These are phyloP conservation scores for Paramecium pentaurelia DNA, from an alignment of 73 alveolate genomes.

Conservation along the genomic window DNA sequence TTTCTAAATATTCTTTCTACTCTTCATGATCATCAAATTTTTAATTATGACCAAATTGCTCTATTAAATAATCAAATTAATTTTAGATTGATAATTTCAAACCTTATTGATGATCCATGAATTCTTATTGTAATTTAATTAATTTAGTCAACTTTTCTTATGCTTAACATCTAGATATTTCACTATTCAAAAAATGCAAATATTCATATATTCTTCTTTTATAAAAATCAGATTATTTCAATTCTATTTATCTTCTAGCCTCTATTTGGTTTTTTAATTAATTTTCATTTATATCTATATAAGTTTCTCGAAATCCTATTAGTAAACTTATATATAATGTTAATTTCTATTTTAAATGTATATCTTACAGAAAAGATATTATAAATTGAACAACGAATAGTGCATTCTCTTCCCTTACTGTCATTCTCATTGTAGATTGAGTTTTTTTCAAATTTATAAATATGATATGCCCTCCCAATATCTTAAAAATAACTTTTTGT, in stretches of 20 bases:
- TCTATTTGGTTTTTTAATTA: not conserved
- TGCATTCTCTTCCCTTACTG: not conserved
- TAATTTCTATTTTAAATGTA: not conserved
- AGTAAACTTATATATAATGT: not conserved
- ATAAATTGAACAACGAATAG: not conserved
- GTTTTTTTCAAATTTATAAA: not conserved
- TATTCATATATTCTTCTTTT: not conserved
- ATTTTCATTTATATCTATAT: not conserved
- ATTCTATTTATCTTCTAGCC: not conserved
- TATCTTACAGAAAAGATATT: not conserved
- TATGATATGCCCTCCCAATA: not conserved
- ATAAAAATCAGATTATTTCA: not conserved
- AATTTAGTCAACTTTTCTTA: not conserved
- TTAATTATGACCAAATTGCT: not conserved
- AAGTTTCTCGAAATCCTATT: constrained; percentile 8
- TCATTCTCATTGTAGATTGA: not conserved
- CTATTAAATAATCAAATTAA: not conserved
- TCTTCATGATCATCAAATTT: not conserved
- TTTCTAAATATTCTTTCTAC: not conserved
- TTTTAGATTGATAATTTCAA: not conserved
- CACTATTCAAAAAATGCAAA: not conserved
- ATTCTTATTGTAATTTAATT: not conserved
- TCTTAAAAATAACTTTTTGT: not conserved
- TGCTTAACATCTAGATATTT: not conserved
- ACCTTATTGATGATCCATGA: not conserved